Percentiles rank a stretch among this genome's conserved stretches.
Conservation (phyloP, 805 yeast genomes). For the Starmerella vitae region DNA sequence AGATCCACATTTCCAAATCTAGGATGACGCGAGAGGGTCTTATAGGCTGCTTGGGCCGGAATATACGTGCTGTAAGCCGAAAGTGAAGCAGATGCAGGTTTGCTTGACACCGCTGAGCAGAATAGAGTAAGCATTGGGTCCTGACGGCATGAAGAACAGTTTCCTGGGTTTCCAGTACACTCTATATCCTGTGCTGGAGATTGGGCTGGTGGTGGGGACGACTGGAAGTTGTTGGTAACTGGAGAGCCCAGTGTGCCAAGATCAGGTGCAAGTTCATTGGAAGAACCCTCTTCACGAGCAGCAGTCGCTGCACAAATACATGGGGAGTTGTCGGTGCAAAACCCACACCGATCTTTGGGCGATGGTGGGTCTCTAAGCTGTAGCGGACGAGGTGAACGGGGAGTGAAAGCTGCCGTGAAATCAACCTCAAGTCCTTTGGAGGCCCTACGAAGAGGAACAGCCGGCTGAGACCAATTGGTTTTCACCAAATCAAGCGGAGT, state of each 20-base stretch:
- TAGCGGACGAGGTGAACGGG: constrained; percentile 12
- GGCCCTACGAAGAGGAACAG: constrained; percentile 21
- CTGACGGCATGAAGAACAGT: constrained; percentile 65
- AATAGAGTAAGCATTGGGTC: constrained; percentile 83
- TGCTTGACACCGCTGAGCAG: constrained; percentile 69
- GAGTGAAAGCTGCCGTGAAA: constrained; percentile 17
- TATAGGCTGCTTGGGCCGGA: constrained; percentile 83
- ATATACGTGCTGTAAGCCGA: constrained; percentile 37
- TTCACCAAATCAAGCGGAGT: constrained; percentile 17
- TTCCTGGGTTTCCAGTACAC: constrained; percentile 82
- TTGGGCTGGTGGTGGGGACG: constrained; percentile 2
- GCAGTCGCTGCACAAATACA: constrained; percentile 80
- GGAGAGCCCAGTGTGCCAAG: constrained; percentile 21
- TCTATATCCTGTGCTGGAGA: constrained; percentile 11
- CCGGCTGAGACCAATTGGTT: constrained; percentile 21
- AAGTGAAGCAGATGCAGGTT: constrained; percentile 13
- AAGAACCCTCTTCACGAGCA: constrained; percentile 30
- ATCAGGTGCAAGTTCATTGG: constrained; percentile 17
- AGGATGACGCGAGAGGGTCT: constrained; percentile 70
- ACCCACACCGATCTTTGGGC: constrained; percentile 65
- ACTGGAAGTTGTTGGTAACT: constrained; percentile 19
- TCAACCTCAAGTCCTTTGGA: constrained; percentile 19
- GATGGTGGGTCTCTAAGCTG: constrained; percentile 10
- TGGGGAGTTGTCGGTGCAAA: constrained; percentile 82
- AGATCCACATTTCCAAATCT: constrained; percentile 62